A percentile compares a stretch with the other conserved stretches of the same genome.
These are phyloP conservation scores for Chimonanthus salicifolius DNA, from an alignment of 164 flowering plant species.

Conservation along the genomic window DNA sequence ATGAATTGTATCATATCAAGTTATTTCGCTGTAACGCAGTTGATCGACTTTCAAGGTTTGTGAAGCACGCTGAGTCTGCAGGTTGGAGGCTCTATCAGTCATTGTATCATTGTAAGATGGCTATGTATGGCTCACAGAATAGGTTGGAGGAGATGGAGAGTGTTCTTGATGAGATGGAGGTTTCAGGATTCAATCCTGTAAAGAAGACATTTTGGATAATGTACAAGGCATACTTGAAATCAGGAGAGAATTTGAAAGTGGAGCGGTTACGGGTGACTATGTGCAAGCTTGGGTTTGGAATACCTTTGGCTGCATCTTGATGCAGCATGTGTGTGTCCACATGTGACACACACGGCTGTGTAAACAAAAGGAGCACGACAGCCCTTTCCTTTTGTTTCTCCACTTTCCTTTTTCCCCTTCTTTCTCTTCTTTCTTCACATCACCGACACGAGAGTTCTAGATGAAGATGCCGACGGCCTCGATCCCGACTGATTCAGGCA, in stretches of 20 bases:
- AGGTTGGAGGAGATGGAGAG: slow-evolving; percentile 76
- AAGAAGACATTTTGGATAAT: slow-evolving; percentile 62
- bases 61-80: slow-evolving; percentile 55
- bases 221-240: slow-evolving; percentile 44
- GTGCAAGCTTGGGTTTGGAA: slow-evolving; percentile 62
- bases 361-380: too few relatives aligned
- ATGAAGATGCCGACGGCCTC: too few relatives aligned
- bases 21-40: slow-evolving; percentile 60
- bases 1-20: slow-evolving; percentile 51
- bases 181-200: slow-evolving; percentile 23
- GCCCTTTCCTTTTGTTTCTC: too few relatives aligned
- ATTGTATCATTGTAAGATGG: slow-evolving; percentile 73
- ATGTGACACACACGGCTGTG: too few relatives aligned
- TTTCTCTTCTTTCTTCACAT: too few relatives aligned
- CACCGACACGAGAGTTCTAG: too few relatives aligned
- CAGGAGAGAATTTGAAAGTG: slow-evolving; percentile 38
- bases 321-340: too few relatives aligned
- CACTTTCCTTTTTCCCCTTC: too few relatives aligned
- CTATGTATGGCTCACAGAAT: slow-evolving; percentile 50
- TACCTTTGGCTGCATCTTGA: slow-evolving; percentile 28
- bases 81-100: slow-evolving; percentile 73
- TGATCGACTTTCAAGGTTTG: slow-evolving; percentile 50
- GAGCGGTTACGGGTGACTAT: slow-evolving; percentile 46
- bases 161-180: slow-evolving; percentile 65
- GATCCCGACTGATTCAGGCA: too few relatives aligned